These are phyloP conservation scores for Tetrahymena borealis DNA, from an alignment of 73 alveolate genomes.

Conservation along the genomic window DNA sequence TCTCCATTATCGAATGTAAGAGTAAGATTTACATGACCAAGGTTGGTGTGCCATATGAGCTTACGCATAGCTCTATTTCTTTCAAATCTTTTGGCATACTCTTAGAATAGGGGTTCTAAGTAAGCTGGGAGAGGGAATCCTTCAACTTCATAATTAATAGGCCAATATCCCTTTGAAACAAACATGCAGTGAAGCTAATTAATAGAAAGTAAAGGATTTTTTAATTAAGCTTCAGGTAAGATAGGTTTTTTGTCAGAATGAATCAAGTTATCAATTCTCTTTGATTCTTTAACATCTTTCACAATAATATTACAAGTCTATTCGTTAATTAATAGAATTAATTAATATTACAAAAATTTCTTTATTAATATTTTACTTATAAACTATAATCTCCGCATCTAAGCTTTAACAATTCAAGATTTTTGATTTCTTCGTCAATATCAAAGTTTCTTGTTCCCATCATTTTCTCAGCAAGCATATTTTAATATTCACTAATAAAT, in stretches of 20 bases:
- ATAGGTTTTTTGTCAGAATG: conserved; percentile 10
- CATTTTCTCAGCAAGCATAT: conserved; percentile 43
- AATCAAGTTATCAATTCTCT: conserved; percentile 20
- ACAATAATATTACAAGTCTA: conserved; percentile 28
- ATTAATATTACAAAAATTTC: background rate
- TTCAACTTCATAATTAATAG: conserved; percentile 33
- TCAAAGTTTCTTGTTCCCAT: conserved; percentile 24
- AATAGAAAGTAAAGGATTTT: background rate
- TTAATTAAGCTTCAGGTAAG: background rate
- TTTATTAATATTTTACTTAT: background rate
- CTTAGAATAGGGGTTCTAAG: conserved; percentile 19
- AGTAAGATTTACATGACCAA: conserved; percentile 32
- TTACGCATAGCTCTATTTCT: conserved; percentile 30
- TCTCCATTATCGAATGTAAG: conserved; percentile 36
- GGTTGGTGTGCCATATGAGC: conserved; percentile 31
- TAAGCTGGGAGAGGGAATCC: conserved; percentile 21
- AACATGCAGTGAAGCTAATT: background rate
- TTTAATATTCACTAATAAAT: conserved; percentile 33
- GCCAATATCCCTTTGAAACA: conserved; percentile 33
- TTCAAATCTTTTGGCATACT: conserved; percentile 23
- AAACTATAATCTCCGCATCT: conserved; percentile 28
- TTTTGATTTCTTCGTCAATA: conserved; percentile 20
- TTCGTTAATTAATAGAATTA: background rate
- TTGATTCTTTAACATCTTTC: conserved; percentile 31
- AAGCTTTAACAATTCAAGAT: conserved; percentile 25